Evolutionary conservation across 306 rosid genomes (phyloP).

Genomic region (Quercus variabilis): DNA sequence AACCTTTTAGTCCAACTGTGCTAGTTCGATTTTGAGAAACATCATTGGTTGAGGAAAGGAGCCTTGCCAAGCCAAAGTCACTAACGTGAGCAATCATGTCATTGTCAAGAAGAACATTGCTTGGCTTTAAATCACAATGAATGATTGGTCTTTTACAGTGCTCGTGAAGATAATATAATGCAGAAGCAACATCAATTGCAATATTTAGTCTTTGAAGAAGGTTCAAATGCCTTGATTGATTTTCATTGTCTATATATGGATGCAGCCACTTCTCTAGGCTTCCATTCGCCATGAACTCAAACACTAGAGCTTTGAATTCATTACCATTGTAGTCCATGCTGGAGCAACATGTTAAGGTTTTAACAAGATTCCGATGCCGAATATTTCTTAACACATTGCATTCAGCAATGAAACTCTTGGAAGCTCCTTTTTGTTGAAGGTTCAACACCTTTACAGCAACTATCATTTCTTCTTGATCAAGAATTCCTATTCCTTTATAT

Average conservation of each 20-base stretch:
- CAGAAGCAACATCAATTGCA: slow-evolving; percentile 10
- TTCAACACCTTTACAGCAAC: slow-evolving; percentile 34
- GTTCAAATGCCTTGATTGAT: not conserved
- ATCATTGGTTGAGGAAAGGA: not conserved
- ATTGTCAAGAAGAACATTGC: slow-evolving; percentile 21
- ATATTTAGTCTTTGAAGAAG: slow-evolving; percentile 26
- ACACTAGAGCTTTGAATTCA: slow-evolving; percentile 35
- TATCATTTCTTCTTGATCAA: slow-evolving; percentile 3
- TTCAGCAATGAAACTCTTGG: slow-evolving; percentile 24
- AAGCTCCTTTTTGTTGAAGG: slow-evolving; percentile 24
- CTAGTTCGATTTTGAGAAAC: slow-evolving; percentile 1
- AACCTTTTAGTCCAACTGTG: slow-evolving; percentile 17
- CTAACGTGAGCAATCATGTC: slow-evolving; percentile 13
- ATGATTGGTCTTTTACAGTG: not conserved
- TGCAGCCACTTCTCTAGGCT: slow-evolving; percentile 34
- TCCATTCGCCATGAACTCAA: slow-evolving; percentile 25
- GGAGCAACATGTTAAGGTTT: slow-evolving; percentile 29
- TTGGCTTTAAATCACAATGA: slow-evolving; percentile 23
- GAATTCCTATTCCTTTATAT: slow-evolving; percentile 10
- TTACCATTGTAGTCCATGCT: slow-evolving; percentile 19
- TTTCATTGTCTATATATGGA: not conserved
- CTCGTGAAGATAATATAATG: slow-evolving; percentile 18
- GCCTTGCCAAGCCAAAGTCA: slow-evolving; percentile 32
- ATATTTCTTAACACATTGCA: slow-evolving; percentile 19
- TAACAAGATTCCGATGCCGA: slow-evolving; percentile 22